Evolutionary conservation across 371 early-diverging fungal genomes (phyloP), one percentile per base, ranked within the genome.

Genomic region (Zopfochytrium polystomum): DNA sequence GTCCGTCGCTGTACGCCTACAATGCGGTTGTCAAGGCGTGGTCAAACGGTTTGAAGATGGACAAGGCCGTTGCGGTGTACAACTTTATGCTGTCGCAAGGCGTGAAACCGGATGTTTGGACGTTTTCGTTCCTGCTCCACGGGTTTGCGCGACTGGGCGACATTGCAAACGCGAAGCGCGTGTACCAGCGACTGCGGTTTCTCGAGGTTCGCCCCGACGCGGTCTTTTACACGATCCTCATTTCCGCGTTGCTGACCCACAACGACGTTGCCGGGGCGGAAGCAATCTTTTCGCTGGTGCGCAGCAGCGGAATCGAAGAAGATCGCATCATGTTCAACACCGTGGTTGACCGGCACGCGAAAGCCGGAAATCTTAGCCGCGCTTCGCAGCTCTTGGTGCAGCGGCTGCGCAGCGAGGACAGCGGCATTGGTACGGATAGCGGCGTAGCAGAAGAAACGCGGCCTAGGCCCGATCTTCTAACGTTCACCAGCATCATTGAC

Each of bases 151-250:
- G 22, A 26, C 48, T 13, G 48, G 13, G 22, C 9, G 48, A 48
- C 26, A 9, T 48, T 48, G 13, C 18, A 7, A 23, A 23, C 11
- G 48, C 48, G 11, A 18, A 9, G 9, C 48, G 26, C 22, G 48
- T 48, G 9, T 26, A 48, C 22, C 13, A 48, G 18, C 18, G 26
- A 23, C 18, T 48, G 9, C 48, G 11, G 22, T 48, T 48, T 23
- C 9, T 48, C 9, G 48, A 23, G 9, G 13, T 20, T 7, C 48
- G 22, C 13, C 48, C 48, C 7, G 48, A 48, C 48, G 22, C 22
- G 7, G 48, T 48, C 18, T 48, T 48, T 48, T 48, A 13, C 48
- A 20, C 48, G 9, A 9, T 48, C 48, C 48, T 48, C 22, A 26
- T 48, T 11, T 18, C 18, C 22, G 22, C 22, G 9, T 26, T 7